Conservation (phyloP, 768 basidiomycete species). For the Cystofilobasidium macerans region DNA sequence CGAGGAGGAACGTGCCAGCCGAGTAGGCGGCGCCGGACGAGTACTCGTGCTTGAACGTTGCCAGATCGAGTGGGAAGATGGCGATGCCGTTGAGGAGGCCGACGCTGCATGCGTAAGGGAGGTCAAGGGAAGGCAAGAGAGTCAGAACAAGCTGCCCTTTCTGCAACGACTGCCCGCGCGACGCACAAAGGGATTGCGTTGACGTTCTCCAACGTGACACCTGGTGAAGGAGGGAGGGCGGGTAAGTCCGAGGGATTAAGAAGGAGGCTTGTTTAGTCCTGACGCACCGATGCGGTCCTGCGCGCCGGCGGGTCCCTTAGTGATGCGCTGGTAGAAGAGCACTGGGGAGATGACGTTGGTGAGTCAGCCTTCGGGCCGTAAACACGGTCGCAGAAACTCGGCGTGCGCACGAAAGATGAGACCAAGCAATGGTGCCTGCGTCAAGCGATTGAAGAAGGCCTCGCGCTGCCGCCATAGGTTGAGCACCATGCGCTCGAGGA, state of each 20-base stretch:
- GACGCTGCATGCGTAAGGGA: too few species aligned
- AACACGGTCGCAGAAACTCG: neutral
- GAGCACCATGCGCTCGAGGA: conserved; percentile 39
- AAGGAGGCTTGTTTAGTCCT: too few species aligned
- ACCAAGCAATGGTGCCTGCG: conserved; percentile 31
- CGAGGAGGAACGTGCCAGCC: conserved; percentile 39
- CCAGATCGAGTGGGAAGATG: conserved; percentile 43
- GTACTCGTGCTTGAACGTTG: conserved; percentile 43
- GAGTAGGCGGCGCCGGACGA: conserved; percentile 41
- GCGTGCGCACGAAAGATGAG: conserved; percentile 24
- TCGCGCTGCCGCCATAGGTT: conserved; percentile 42
- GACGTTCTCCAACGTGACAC: conserved; percentile 34
- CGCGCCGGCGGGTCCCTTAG: conserved; percentile 39
- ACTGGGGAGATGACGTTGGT: conserved; percentile 14
- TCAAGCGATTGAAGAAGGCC: conserved; percentile 32
- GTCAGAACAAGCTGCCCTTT: too few species aligned
- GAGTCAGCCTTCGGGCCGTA: neutral
- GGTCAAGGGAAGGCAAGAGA: neutral
- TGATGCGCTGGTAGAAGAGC: conserved; percentile 40
- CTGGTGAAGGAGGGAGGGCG: neutral
- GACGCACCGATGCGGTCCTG: conserved; percentile 41
- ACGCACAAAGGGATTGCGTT: conserved; percentile 39
- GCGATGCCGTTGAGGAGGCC: conserved; percentile 38
- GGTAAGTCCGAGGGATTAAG: too few species aligned
- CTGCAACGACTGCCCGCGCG: too few species aligned